These are phyloP conservation scores for Phialocephala subalpina DNA, from an alignment of 2,329 filamentous ascomycete genomes.

Conservation along the genomic window DNA sequence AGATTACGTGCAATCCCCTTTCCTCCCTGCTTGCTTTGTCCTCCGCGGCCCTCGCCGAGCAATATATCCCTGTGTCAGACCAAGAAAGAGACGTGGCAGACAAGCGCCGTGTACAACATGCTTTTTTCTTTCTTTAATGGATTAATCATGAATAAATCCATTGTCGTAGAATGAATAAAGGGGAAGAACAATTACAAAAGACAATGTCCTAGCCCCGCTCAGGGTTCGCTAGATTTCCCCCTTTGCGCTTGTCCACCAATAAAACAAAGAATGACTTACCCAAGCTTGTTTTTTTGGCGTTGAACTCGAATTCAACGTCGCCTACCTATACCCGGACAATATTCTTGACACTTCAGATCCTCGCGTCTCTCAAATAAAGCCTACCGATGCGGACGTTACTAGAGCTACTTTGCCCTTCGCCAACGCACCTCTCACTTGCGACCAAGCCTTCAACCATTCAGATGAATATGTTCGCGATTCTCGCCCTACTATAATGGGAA, in stretches of 20 bases:
- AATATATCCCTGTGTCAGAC: too few species aligned
- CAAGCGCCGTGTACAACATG: too few species aligned
- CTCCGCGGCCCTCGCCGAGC: too few species aligned
- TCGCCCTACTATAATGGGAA: background rate
- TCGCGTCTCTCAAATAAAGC: background rate
- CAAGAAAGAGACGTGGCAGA: too few species aligned
- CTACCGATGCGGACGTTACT: background rate
- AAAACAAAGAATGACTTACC: conserved; percentile 1
- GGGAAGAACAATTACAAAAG: too few species aligned
- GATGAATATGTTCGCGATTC: too few species aligned
- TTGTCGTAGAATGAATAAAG: too few species aligned
- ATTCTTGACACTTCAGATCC: background rate
- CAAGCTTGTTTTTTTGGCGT: background rate
- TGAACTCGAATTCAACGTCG: conserved; percentile 15
- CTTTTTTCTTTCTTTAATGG: too few species aligned
- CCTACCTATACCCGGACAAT: background rate
- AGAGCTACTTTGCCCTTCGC: background rate
- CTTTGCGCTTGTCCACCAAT: background rate
- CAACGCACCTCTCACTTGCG: background rate
- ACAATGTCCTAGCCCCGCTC: too few species aligned
- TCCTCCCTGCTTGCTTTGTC: too few species aligned
- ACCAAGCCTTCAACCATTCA: background rate
- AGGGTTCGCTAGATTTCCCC: background rate
- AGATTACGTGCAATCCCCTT: too few species aligned
- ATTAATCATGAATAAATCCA: too few species aligned